Conservation (phyloP, 2,329 filamentous ascomycete genomes). For the Pyrenophora teres region DNA sequence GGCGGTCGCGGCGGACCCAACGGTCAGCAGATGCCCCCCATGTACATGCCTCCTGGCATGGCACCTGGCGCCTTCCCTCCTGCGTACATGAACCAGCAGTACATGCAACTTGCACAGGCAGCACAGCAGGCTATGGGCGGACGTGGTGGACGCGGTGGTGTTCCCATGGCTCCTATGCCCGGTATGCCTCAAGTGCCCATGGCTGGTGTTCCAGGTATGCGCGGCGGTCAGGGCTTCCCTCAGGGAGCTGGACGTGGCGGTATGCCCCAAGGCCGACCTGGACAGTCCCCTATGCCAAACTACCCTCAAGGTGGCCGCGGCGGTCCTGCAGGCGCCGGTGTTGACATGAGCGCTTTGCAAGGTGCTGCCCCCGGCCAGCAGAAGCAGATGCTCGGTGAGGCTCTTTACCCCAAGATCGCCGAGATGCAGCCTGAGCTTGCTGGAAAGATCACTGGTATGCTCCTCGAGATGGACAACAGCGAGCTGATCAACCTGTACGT, state of each 20-base stretch:
- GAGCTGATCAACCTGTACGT: slow-evolving; percentile 96
- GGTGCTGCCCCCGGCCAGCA: slow-evolving; percentile 71
- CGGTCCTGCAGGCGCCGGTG: slow-evolving; percentile 38
- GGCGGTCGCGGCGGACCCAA: slow-evolving; percentile 81
- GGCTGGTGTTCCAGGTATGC: slow-evolving; percentile 51
- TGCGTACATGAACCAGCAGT: slow-evolving; percentile 76
- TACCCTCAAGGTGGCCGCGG: slow-evolving; percentile 42
- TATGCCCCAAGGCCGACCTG: slow-evolving; percentile 37
- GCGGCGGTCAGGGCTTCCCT: slow-evolving; percentile 48
- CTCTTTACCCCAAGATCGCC: slow-evolving; percentile 98
- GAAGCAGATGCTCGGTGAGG: slow-evolving; percentile 98
- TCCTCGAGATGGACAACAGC: slow-evolving; percentile 97
- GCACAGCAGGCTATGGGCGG: slow-evolving; percentile 61
- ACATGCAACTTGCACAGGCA: slow-evolving; percentile 79
- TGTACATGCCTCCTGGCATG: slow-evolving; percentile 74
- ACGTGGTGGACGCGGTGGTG: slow-evolving; percentile 65
- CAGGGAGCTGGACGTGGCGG: slow-evolving; percentile 47
- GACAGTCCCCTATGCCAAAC: slow-evolving; percentile 36
- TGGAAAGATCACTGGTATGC: slow-evolving; percentile 99
- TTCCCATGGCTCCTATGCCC: slow-evolving; percentile 65
- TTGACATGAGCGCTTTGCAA: slow-evolving; percentile 59
- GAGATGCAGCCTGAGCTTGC: slow-evolving; percentile 92
- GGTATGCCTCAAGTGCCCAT: slow-evolving; percentile 73
- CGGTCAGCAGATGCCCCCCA: slow-evolving; percentile 80
- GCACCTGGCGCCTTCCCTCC: slow-evolving; percentile 72